phyloP scores from a whole-genome alignment of 2,329 filamentous ascomycete genomes.

The Akanthomyces lecanii region DNA sequence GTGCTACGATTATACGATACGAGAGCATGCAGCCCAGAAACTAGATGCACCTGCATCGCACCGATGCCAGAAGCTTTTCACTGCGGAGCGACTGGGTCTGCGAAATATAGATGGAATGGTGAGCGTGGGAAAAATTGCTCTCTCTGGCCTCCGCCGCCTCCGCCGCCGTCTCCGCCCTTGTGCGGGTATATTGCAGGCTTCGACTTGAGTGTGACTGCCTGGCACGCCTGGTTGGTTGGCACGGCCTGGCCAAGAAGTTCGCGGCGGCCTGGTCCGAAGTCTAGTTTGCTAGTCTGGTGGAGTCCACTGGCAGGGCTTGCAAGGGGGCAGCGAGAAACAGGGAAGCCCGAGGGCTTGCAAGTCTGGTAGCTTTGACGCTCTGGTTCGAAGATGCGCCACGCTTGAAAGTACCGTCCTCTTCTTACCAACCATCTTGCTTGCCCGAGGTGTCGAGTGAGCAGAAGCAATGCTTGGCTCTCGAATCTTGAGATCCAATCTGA shows the following conservation, averaged over 20 bases:
- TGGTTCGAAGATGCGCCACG: neutral
- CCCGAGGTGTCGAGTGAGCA: no score
- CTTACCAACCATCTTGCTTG: no score
- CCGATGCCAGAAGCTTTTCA: neutral
- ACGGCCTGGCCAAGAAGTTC: neutral
- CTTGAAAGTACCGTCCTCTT: no score
- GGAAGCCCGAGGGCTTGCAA: neutral
- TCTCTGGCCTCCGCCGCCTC: neutral
- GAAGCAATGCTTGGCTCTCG: no score
- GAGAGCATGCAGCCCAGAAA: neutral
- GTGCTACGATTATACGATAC: neutral
- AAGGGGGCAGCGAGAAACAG: neutral
- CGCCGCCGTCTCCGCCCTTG: slow-evolving; percentile 1
- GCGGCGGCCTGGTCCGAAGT: slow-evolving; percentile 3
- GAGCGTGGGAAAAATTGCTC: neutral
- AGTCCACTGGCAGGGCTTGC: neutral
- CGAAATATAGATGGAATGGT: neutral
- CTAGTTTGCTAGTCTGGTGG: slow-evolving; percentile 2
- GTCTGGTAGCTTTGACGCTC: neutral
- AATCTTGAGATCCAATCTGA: no score
- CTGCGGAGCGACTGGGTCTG: neutral
- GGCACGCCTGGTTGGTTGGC: no score
- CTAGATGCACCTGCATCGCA: neutral
- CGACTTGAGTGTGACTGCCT: neutral
- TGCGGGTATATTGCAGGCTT: neutral